These are phyloP conservation scores for Hanseniaspora gamundiae DNA, from an alignment of 1,139 yeast genomes.

Conservation along the genomic window DNA sequence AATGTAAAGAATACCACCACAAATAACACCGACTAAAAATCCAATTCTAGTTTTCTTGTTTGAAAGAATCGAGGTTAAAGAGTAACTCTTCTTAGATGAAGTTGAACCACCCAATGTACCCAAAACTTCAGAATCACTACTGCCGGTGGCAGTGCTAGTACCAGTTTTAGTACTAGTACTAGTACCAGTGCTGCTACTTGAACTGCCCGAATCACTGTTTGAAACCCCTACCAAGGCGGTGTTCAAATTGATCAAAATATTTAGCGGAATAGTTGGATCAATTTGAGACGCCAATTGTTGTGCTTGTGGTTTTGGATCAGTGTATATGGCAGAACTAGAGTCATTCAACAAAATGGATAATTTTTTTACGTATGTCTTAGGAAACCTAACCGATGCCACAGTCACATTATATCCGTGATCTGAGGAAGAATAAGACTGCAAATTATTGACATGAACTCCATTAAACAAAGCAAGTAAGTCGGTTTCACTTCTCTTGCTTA, in stretches of 20 bases:
- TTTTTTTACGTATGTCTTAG: conserved; percentile 33
- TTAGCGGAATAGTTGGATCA: conserved; percentile 51
- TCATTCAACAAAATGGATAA: conserved; percentile 36
- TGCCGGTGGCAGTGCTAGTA: conserved; percentile 1
- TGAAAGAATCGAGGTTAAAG: conserved; percentile 23
- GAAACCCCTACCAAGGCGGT: conserved; percentile 16
- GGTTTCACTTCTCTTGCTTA: conserved; percentile 14
- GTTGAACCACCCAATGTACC: conserved; percentile 34
- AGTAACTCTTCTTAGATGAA: conserved; percentile 9
- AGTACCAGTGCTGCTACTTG: neutral
- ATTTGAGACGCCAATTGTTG: conserved; percentile 42
- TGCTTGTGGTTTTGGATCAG: conserved; percentile 36
- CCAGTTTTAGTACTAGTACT: neutral
- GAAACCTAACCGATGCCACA: conserved; percentile 68
- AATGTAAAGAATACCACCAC: conserved; percentile 49
- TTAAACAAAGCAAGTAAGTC: conserved; percentile 4
- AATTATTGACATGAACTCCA: conserved; percentile 33
- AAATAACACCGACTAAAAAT: conserved; percentile 54
- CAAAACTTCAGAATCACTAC: conserved; percentile 16
- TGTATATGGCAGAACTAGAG: conserved; percentile 36
- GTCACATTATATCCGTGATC: conserved; percentile 47
- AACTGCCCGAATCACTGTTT: conserved; percentile 12
- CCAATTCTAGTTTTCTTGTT: conserved; percentile 35
- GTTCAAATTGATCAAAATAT: conserved; percentile 31
- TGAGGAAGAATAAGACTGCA: conserved; percentile 50